phyloP scores from a whole-genome alignment of 1,284 basidiomycete species.

The Athelia sp. region DNA sequence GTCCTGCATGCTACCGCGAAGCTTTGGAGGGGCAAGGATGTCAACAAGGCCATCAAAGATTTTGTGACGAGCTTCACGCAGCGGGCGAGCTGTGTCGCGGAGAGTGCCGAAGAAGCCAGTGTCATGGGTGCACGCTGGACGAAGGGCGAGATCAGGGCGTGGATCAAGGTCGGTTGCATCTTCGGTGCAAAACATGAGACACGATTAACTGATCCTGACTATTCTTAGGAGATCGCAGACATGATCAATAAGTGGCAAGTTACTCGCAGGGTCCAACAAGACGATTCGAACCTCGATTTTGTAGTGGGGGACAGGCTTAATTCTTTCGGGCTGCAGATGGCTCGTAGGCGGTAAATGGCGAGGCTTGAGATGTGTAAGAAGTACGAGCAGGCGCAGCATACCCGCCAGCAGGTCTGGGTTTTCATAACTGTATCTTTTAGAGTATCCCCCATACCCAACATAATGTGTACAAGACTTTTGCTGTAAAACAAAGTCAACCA shows the following conservation, averaged over 20 bases:
- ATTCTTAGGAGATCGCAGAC: neutral
- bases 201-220: neutral
- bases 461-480: no score
- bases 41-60: neutral
- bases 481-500: no score
- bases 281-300: no score
- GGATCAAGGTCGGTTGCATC: neutral
- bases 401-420: no score
- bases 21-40: neutral
- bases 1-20: neutral
- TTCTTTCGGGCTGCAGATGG: no score
- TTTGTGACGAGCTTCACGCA: conserved; percentile 1
- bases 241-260: conserved; percentile 1
- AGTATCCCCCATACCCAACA: no score
- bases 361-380: no score
- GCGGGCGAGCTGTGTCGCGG: neutral
- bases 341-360: no score
- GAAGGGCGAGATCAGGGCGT: neutral
- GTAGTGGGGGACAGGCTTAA: no score
- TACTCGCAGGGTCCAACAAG: neutral
- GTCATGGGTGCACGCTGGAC: neutral
- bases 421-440: no score
- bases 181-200: no score
- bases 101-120: neutral
- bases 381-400: no score